Percentiles rank a stretch among this genome's conserved stretches.
Conservation (phyloP, 129 eudicot genomes). For the Saussurea involucrata region DNA sequence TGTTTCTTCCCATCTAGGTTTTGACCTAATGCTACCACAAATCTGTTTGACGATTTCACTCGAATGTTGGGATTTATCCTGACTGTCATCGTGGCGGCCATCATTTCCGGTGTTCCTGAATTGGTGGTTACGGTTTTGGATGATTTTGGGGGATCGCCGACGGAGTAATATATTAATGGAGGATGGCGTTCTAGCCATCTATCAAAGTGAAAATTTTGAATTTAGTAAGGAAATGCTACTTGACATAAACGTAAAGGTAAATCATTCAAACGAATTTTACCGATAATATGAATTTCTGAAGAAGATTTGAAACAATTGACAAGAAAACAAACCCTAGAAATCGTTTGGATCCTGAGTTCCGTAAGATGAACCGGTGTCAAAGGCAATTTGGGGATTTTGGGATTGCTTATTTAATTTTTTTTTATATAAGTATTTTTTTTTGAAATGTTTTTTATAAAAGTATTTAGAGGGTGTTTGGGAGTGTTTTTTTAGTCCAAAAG, state of each 20-base stretch:
- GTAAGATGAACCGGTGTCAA: background rate
- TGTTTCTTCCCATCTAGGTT: slow-evolving; percentile 76
- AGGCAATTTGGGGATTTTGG: too few species aligned
- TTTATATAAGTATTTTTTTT: too few species aligned
- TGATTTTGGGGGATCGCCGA: slow-evolving; percentile 31
- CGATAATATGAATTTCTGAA: background rate
- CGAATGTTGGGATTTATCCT: slow-evolving; percentile 14
- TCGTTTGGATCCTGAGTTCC: background rate
- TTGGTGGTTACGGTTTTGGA: slow-evolving; percentile 29
- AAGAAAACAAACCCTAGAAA: slow-evolving; percentile 9
- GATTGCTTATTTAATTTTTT: too few species aligned
- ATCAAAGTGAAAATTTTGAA: background rate
- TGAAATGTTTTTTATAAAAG: too few species aligned
- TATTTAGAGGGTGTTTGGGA: too few species aligned
- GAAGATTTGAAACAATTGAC: slow-evolving; percentile 2
- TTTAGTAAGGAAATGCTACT: background rate
- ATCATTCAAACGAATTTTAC: slow-evolving; percentile 6
- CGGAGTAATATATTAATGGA: slow-evolving; percentile 32
- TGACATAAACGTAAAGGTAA: background rate
- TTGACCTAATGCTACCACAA: slow-evolving; percentile 43
- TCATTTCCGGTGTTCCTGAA: slow-evolving; percentile 24
- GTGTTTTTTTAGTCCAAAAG: too few species aligned
- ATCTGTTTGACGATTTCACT: slow-evolving; percentile 39
- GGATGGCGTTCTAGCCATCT: slow-evolving; percentile 44
- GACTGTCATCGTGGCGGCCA: slow-evolving; percentile 15